Evolutionary conservation across 2,329 filamentous ascomycete species (phyloP), one percentile per base, ranked within the genome.

Genomic region (Diaporthe destruens): DNA sequence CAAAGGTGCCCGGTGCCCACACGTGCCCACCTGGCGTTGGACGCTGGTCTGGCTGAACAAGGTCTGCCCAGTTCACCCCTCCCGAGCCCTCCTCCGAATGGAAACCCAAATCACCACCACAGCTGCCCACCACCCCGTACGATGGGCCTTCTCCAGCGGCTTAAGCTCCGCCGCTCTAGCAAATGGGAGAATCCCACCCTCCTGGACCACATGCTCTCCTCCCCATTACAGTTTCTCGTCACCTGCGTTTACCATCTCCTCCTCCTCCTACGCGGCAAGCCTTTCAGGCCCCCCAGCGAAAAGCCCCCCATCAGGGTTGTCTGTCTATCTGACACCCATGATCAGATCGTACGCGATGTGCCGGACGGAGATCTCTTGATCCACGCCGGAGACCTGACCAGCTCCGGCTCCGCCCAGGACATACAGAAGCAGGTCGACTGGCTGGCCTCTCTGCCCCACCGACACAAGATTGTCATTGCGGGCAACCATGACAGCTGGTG

Each of bases 401-500:
- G 94, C 76, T 85, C 85, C 29, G 96, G 96, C 51, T 92, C 90
- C 11, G 87, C 90, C 0, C 85, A 85, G 16, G 92, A 94, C 74
- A 91, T 98, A 71, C 94, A 98, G 83, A 85, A 84, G n/a, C 92
- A 96, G 77, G 86, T 98, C 55, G 89, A 97, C 84, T 98, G 94
- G 94, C 86, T 98, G 16, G 88, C 86, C 59, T 85, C 85, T 4
- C 87, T 95, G 9, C 93, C 94, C 0, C 94, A 98, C 79, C 83
- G 84, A 47, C 88, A 97, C 81, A 97, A 98, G 81, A 86, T 98
- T 32, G 88, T 95, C 47, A 90, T 98, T 42, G 90, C 91, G 42
- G 96, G 96, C 0, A 98, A 98, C 80, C 96, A 98, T 81, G 96
- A 98, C 79, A 92, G 90, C 77, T 97, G 90, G 85, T 93, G 97